phyloP scores from a whole-genome alignment of 768 basidiomycete species.

The Suillus sp. region DNA sequence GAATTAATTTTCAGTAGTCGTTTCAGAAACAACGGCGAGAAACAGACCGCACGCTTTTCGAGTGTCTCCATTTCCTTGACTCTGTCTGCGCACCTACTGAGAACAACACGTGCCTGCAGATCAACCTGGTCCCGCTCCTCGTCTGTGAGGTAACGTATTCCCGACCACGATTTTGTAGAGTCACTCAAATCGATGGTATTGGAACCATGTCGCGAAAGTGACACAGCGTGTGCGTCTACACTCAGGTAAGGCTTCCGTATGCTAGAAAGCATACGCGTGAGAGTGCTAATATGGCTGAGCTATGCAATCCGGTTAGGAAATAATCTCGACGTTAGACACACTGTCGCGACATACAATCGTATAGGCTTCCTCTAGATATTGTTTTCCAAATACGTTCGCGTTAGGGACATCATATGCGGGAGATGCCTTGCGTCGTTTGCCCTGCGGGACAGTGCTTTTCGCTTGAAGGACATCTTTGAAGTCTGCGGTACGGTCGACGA shows the following conservation, averaged over 20 bases:
- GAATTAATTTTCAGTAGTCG: slow-evolving; percentile 19
- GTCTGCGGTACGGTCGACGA: slow-evolving; percentile 60
- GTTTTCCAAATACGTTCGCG: slow-evolving; percentile 52
- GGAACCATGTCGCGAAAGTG: slow-evolving; percentile 50
- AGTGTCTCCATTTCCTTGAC: slow-evolving; percentile 86
- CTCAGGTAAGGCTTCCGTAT: slow-evolving; percentile 90
- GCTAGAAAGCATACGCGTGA: slow-evolving; percentile 69
- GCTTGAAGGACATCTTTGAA: slow-evolving; percentile 56
- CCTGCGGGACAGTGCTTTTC: slow-evolving; percentile 43
- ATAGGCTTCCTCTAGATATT: slow-evolving; percentile 77
- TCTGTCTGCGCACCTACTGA: slow-evolving; percentile 83
- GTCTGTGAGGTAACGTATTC: slow-evolving; percentile 75
- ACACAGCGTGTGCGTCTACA: slow-evolving; percentile 60
- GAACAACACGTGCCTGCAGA: slow-evolving; percentile 83
- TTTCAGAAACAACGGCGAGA: slow-evolving; percentile 19
- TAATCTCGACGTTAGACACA: background rate
- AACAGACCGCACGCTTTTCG: slow-evolving; percentile 75
- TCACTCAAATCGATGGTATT: slow-evolving; percentile 59
- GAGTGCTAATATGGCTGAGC: slow-evolving; percentile 72
- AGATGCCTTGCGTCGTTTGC: slow-evolving; percentile 52
- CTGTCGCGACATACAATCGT: slow-evolving; percentile 50
- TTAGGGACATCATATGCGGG: slow-evolving; percentile 41
- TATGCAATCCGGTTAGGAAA: slow-evolving; percentile 30
- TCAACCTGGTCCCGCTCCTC: slow-evolving; percentile 97
- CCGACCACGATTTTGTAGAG: slow-evolving; percentile 57